Percentiles rank a stretch among this genome's conserved stretches.
Evolutionary conservation across 2,329 filamentous ascomycete species (phyloP).

Genomic region (Orbilia brochopaga): DNA sequence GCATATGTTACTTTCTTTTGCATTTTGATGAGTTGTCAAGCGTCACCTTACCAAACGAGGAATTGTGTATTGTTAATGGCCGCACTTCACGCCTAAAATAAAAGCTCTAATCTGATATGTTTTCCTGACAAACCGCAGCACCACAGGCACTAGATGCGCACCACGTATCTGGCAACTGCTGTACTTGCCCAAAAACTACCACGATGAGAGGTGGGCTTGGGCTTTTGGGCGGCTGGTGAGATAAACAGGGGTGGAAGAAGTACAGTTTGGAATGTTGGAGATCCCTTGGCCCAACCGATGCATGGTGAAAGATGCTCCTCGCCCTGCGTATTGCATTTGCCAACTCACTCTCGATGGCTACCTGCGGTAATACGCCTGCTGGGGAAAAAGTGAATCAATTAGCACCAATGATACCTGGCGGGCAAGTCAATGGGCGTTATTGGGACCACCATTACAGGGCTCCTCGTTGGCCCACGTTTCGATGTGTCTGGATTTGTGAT

Average conservation of each 20-base stretch:
- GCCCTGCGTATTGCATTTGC: conserved; percentile 41
- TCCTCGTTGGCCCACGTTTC: conserved; percentile 51
- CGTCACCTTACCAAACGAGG: conserved; percentile 48
- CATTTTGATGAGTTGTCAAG: conserved; percentile 51
- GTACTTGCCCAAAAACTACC: conserved; percentile 34
- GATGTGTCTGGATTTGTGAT: conserved; percentile 35
- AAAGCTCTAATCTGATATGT: conserved; percentile 26
- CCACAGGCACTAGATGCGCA: conserved; percentile 30
- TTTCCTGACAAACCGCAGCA: conserved; percentile 25
- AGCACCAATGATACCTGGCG: conserved; percentile 42
- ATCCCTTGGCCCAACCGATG: conserved; percentile 30
- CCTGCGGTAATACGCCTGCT: conserved; percentile 43
- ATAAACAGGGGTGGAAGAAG: conserved; percentile 37
- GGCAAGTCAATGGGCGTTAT: conserved; percentile 47
- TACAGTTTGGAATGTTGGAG: conserved; percentile 47
- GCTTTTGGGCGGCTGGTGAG: conserved; percentile 34
- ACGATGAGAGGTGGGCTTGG: conserved; percentile 18
- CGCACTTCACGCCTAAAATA: conserved; percentile 48
- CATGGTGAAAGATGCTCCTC: conserved; percentile 25
- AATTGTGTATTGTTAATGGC: conserved; percentile 41
- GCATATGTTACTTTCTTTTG: conserved; percentile 50
- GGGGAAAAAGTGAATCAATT: conserved; percentile 33
- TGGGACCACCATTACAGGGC: conserved; percentile 43
- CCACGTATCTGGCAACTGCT: conserved; percentile 47
- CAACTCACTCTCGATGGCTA: conserved; percentile 48